phyloP scores from a whole-genome alignment of 2,329 filamentous ascomycete species.

The Fusarium robinianum region DNA sequence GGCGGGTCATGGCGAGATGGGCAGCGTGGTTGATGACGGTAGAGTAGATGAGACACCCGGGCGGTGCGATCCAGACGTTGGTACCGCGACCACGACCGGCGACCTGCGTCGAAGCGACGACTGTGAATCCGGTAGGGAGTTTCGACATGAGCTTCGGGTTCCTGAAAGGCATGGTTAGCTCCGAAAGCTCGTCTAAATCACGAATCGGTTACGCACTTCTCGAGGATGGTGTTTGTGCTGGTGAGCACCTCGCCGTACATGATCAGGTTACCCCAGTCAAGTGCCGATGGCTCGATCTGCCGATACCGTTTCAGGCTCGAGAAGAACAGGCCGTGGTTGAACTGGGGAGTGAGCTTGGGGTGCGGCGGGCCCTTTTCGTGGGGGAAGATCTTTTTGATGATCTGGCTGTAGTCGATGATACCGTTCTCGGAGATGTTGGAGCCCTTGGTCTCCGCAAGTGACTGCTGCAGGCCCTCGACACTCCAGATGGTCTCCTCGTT shows the following conservation, averaged over 20 bases:
- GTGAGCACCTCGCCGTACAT: conserved; percentile 92
- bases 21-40: conserved; percentile 84
- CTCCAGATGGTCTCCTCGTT: conserved; percentile 66
- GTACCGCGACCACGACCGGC: conserved; percentile 85
- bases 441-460: conserved; percentile 47
- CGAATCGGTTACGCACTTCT: conserved; percentile 66
- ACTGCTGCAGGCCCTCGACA: conserved; percentile 57
- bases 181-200: rapidly evolving
- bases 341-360: conserved; percentile 76
- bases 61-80: conserved; percentile 94
- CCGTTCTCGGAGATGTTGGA: conserved; percentile 45
- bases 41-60: conserved; percentile 85
- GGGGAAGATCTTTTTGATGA: conserved; percentile 74
- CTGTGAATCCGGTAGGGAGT: conserved; percentile 84
- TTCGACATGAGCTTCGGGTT: conserved; percentile 77
- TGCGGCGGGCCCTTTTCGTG: conserved; percentile 72
- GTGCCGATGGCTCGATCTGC: conserved; percentile 55
- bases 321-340: conserved; percentile 83
- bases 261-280: conserved; percentile 74
- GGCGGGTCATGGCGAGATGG: conserved; percentile 70
- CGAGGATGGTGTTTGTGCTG: conserved; percentile 89
- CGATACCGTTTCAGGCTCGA: conserved; percentile 71
- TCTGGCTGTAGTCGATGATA: conserved; percentile 73
- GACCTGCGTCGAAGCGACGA: conserved; percentile 84
- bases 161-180: conserved; percentile 45